Percentiles rank a stretch among this genome's conserved stretches.
phyloP scores from a whole-genome alignment of 202 grass and related monocot genomes.

The Schoenoplectus tabernaemontani region DNA sequence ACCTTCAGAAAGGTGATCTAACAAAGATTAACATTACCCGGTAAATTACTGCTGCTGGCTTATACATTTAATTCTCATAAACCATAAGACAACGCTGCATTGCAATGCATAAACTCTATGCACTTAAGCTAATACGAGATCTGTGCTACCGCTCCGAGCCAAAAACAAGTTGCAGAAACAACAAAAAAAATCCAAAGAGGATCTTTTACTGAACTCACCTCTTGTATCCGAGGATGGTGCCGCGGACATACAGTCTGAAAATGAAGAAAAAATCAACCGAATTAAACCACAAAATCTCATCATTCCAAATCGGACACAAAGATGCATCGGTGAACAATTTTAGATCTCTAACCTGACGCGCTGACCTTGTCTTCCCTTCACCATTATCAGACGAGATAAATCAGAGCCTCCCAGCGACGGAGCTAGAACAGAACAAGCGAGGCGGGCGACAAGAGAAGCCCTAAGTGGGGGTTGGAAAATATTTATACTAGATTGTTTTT shows the following conservation, averaged over 20 bases:
- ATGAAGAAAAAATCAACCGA: background rate
- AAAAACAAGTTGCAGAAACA: background rate
- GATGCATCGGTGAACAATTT: background rate
- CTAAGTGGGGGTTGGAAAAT: background rate
- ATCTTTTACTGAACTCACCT: slow-evolving; percentile 25
- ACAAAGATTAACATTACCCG: background rate
- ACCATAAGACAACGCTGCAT: background rate
- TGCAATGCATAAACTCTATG: background rate
- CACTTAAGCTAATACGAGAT: background rate
- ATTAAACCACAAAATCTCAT: background rate
- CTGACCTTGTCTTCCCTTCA: slow-evolving; percentile 57
- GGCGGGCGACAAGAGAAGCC: background rate
- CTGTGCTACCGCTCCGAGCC: too few relatives aligned
- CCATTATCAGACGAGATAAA: slow-evolving; percentile 32
- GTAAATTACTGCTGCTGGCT: background rate
- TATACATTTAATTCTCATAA: background rate
- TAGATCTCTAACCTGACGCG: slow-evolving; percentile 29
- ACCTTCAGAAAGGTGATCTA: background rate
- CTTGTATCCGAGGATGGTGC: slow-evolving; percentile 74
- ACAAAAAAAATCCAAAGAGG: background rate
- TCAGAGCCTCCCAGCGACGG: background rate
- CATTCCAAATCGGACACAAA: background rate
- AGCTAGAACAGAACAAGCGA: background rate
- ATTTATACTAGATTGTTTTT: background rate
- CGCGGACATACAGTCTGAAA: slow-evolving; percentile 57